Evolutionary conservation across 768 basidiomycete genomes (phyloP).

Genomic region (Daedalea quercina): DNA sequence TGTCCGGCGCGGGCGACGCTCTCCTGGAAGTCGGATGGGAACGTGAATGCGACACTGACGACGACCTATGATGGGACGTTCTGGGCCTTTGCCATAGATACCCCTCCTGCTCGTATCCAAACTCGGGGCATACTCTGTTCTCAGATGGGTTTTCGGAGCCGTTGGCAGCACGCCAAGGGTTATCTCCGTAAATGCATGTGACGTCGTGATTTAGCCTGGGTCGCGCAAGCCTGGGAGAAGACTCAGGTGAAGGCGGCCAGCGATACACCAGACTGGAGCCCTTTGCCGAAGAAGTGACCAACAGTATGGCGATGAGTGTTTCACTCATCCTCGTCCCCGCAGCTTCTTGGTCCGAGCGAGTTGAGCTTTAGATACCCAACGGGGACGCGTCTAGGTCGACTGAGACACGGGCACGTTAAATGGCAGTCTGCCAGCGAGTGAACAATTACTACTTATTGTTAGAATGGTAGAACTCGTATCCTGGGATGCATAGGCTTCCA

Average conservation of each 20-base stretch:
- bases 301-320: conserved; percentile 71
- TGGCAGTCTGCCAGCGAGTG: no score
- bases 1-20: conserved; percentile 43
- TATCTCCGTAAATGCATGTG: conserved; percentile 53
- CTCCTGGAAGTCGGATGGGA: conserved; percentile 44
- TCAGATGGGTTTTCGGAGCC: conserved; percentile 30
- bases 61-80: conserved; percentile 40
- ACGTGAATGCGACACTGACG: conserved; percentile 42
- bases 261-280: conserved; percentile 74
- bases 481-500: no score
- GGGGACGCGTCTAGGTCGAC: no score
- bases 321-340: conserved; percentile 48
- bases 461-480: no score
- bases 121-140: conserved; percentile 10
- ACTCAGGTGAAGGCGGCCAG: conserved; percentile 72
- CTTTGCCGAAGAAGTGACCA: conserved; percentile 81
- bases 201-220: conserved; percentile 45
- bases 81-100: conserved; percentile 57
- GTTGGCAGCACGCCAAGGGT: conserved; percentile 66
- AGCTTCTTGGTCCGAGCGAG: background rate
- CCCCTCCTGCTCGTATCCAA: conserved; percentile 31
- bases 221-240: conserved; percentile 64
- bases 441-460: no score
- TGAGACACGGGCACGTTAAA: no score
- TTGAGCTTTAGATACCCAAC: no score